These are phyloP conservation scores for Plasmodium vivax DNA, from an alignment of 169 alveolate species.

Conservation along the genomic window DNA sequence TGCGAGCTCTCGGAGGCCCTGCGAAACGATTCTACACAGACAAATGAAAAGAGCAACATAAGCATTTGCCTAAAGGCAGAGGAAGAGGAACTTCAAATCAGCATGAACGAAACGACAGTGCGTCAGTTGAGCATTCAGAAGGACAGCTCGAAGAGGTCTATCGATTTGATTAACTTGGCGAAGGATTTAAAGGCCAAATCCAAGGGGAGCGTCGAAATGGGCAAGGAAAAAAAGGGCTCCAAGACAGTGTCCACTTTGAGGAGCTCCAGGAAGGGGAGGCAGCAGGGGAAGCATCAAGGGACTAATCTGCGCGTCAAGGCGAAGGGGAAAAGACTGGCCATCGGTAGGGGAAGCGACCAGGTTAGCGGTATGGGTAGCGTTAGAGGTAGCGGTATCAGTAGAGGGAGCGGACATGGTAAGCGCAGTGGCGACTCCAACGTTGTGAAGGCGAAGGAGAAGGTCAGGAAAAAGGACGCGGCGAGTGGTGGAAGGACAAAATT, in stretches of 20 bases:
- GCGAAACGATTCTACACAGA: neutral
- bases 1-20: slow-evolving; percentile 51
- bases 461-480: neutral
- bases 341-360: neutral
- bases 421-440: neutral
- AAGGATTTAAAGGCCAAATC: slow-evolving; percentile 9
- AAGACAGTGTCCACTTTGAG: neutral
- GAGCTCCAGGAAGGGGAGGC: neutral
- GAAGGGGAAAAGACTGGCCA: neutral
- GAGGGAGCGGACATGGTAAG: neutral
- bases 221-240: neutral
- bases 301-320: neutral
- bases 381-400: neutral
- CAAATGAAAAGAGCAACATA: slow-evolving; percentile 15
- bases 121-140: neutral
- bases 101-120: neutral
- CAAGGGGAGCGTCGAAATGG: neutral
- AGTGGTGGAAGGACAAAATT: neutral
- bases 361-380: neutral
- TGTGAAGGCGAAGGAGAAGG: neutral
- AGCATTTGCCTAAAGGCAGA: slow-evolving; percentile 11
- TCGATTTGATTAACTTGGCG: slow-evolving; percentile 14
- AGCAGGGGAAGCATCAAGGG: neutral
- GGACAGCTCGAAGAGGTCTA: neutral
- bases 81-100: slow-evolving; percentile 13